Evolutionary conservation across 495 filamentous ascomycete genomes (phyloP).

Genomic region (Tuber brumale): DNA sequence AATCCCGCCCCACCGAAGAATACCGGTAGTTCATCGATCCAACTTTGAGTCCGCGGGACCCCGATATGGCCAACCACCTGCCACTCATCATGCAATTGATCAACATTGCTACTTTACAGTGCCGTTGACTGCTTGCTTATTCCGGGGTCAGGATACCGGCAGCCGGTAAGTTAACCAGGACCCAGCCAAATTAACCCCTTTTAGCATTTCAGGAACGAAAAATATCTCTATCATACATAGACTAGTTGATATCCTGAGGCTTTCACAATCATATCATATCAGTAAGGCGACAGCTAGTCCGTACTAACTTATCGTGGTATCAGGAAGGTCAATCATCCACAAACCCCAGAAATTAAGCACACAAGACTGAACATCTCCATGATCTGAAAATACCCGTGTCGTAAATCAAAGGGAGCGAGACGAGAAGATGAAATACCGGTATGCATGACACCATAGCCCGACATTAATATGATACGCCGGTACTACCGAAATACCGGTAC

Average conservation of each 20-base stretch:
- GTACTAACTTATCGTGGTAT: not conserved
- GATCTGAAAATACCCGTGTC: not conserved
- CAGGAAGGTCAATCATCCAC: not conserved
- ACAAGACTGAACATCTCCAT: not conserved
- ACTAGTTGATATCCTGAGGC: not conserved
- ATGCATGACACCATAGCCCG: too few species aligned
- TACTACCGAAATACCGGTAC: not conserved
- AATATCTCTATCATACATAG: not conserved
- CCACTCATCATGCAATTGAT: not conserved
- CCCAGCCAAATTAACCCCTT: not conserved
- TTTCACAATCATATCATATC: not conserved
- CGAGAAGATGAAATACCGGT: not conserved
- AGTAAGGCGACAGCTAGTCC: too few species aligned
- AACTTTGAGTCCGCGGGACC: not conserved
- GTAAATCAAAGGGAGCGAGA: not conserved
- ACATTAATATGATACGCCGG: not conserved
- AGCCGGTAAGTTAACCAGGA: not conserved
- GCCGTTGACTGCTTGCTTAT: not conserved
- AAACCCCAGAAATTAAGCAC: not conserved
- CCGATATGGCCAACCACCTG: not conserved
- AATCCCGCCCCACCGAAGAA: not conserved
- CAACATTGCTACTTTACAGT: not conserved
- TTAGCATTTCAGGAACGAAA: not conserved
- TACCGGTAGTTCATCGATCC: not conserved
- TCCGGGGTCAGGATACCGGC: not conserved